Conservation (phyloP, 371 early-diverging fungal genomes). For the Mortierella sp. region DNA sequence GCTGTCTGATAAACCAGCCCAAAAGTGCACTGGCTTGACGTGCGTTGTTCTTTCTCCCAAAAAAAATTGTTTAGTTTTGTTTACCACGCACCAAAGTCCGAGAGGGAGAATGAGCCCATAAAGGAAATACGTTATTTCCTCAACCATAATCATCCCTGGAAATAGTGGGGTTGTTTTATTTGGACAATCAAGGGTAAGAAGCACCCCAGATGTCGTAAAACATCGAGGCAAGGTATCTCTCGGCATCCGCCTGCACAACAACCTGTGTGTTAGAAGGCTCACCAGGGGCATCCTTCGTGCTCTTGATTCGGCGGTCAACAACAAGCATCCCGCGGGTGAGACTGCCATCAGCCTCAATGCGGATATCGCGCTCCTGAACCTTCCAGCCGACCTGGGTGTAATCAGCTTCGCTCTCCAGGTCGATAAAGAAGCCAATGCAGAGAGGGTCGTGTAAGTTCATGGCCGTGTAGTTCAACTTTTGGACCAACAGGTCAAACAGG, state of each 20-base stretch:
- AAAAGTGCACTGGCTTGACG: not conserved
- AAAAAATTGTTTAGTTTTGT: slow-evolving; percentile 30
- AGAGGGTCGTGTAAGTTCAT: slow-evolving; percentile 55
- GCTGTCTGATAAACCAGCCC: slow-evolving; percentile 4
- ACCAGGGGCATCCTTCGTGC: slow-evolving; percentile 45
- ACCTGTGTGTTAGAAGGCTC: slow-evolving; percentile 56
- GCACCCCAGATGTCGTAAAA: slow-evolving; percentile 52
- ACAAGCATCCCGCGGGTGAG: slow-evolving; percentile 66
- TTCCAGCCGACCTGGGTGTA: slow-evolving; percentile 34
- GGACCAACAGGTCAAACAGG: slow-evolving; percentile 31
- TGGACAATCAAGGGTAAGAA: not conserved
- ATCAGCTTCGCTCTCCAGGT: slow-evolving; percentile 45
- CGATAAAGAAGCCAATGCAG: slow-evolving; percentile 53
- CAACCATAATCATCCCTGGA: too few relatives aligned
- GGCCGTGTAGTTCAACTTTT: slow-evolving; percentile 30
- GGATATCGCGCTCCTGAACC: slow-evolving; percentile 60
- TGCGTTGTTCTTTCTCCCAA: not conserved
- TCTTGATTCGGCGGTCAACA: slow-evolving; percentile 57
- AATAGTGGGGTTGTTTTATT: not conserved
- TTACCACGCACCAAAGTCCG: slow-evolving; percentile 8
- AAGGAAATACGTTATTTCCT: too few relatives aligned
- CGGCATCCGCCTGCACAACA: slow-evolving; percentile 56
- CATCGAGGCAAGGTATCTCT: slow-evolving; percentile 54
- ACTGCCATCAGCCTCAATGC: slow-evolving; percentile 61
- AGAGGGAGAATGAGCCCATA: too few relatives aligned